A percentile compares a stretch with the other conserved stretches of the same genome.
Evolutionary conservation across 805 yeast genomes (phyloP).

Genomic region (Suhomyces canberraensis): DNA sequence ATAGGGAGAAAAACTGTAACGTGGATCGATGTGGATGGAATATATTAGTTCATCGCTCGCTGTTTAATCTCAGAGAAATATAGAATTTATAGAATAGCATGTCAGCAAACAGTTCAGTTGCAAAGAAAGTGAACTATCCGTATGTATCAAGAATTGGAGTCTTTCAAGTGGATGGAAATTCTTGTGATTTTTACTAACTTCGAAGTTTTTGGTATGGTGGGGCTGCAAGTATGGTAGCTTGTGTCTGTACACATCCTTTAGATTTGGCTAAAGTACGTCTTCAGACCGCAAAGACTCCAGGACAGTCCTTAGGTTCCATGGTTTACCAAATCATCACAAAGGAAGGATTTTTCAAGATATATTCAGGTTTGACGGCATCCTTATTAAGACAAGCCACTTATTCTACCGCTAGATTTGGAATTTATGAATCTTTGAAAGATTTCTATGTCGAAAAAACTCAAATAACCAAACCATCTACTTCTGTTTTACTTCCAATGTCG

Average conservation of each 20-base stretch:
- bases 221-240: conserved; percentile 65
- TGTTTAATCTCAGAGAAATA: too few relatives aligned
- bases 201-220: conserved; percentile 67
- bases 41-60: too few relatives aligned
- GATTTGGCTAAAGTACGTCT: conserved; percentile 84
- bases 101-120: too few relatives aligned
- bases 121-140: too few relatives aligned
- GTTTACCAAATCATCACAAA: conserved; percentile 53
- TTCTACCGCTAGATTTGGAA: conserved; percentile 82
- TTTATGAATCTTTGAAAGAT: conserved; percentile 75
- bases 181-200: too few relatives aligned
- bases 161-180: too few relatives aligned
- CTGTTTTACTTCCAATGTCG: conserved; percentile 66
- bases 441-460: conserved; percentile 35
- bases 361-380: conserved; percentile 81
- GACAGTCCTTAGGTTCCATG: conserved; percentile 61
- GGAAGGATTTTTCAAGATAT: conserved; percentile 70
- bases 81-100: too few relatives aligned
- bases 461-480: conserved; percentile 50
- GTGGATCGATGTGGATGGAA: too few relatives aligned
- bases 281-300: conserved; percentile 71
- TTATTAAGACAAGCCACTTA: conserved; percentile 83
- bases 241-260: conserved; percentile 72
- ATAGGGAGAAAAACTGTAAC: too few relatives aligned
- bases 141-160: too few relatives aligned